Conservation (phyloP, 2,329 filamentous ascomycete species). For the Fusarium humuli region DNA sequence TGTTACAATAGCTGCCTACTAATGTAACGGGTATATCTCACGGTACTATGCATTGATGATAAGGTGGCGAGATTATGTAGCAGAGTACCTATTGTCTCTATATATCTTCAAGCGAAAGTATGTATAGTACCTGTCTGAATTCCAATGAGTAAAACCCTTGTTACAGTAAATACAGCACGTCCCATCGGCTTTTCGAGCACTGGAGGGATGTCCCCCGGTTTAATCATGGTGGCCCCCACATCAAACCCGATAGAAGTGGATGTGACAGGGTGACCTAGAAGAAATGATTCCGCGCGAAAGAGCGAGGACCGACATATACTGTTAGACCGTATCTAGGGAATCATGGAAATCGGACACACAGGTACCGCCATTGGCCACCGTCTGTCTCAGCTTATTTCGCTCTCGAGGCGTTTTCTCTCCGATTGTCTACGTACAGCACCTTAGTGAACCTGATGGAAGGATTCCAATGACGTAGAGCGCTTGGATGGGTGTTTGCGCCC, state of each 20-base stretch:
- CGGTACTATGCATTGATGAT: not conserved
- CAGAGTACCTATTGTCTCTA: not conserved
- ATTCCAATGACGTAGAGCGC: slow-evolving; percentile 45
- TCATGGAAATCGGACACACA: slow-evolving; percentile 18
- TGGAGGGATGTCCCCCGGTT: slow-evolving; percentile 19
- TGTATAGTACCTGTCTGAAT: not conserved
- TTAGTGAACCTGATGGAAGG: slow-evolving; percentile 5
- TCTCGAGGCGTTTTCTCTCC: slow-evolving; percentile 17
- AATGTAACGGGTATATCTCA: not conserved
- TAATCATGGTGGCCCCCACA: slow-evolving; percentile 38
- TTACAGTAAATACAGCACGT: not conserved
- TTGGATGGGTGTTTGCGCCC: slow-evolving; percentile 9
- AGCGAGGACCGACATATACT: slow-evolving; percentile 10
- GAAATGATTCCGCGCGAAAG: slow-evolving; percentile 15
- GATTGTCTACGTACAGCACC: not conserved
- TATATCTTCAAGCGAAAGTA: not conserved
- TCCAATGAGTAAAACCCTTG: not conserved
- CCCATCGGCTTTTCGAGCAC: not conserved
- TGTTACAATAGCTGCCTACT: not conserved
- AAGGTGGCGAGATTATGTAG: not conserved
- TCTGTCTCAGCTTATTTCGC: slow-evolving; percentile 39
- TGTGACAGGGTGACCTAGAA: slow-evolving; percentile 13
- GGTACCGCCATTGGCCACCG: slow-evolving; percentile 28
- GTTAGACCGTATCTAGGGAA: not conserved
- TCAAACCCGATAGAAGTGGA: slow-evolving; percentile 41